Conservation (phyloP, 1,284 basidiomycete genomes). For the Mycena citricolor region DNA sequence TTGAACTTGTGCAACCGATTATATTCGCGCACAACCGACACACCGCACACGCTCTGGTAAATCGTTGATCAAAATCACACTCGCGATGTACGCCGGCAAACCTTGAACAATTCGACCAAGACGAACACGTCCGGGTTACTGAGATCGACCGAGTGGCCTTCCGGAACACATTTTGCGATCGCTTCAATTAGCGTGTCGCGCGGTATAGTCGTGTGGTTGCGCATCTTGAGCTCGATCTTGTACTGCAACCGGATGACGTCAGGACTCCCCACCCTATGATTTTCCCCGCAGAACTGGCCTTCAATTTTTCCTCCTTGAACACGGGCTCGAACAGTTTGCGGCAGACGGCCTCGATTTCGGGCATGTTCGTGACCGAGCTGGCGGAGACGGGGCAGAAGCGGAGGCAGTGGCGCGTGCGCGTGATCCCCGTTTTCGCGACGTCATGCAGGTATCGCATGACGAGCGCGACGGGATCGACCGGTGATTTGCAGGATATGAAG, state of each 20-base stretch:
- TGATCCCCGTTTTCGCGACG: conserved; percentile 59
- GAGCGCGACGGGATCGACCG: conserved; percentile 74
- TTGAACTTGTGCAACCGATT: conserved; percentile 72
- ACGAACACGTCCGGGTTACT: conserved; percentile 68
- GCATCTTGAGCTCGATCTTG: conserved; percentile 71
- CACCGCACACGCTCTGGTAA: conserved; percentile 64
- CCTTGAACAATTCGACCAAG: conserved; percentile 81
- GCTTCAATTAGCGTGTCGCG: conserved; percentile 60
- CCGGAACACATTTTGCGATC: conserved; percentile 68
- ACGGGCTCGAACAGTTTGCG: conserved; percentile 45
- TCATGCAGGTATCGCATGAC: conserved; percentile 64
- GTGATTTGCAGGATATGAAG: conserved; percentile 75
- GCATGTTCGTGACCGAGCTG: conserved; percentile 63
- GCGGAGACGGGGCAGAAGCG: conserved; percentile 69
- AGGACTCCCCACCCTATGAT: too few relatives aligned
- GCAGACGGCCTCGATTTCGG: conserved; percentile 66
- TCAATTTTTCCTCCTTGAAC: conserved; percentile 48
- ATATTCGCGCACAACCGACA: conserved; percentile 71
- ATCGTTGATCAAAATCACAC: background rate
- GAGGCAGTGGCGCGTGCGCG: conserved; percentile 64
- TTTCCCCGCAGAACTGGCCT: conserved; percentile 41
- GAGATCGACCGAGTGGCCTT: conserved; percentile 63
- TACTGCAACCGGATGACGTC: too few relatives aligned
- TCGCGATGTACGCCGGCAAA: conserved; percentile 27
- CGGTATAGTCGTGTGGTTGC: conserved; percentile 69